These are phyloP conservation scores for Pisolithus marmoratus DNA, from an alignment of 768 basidiomycete genomes.

Conservation along the genomic window DNA sequence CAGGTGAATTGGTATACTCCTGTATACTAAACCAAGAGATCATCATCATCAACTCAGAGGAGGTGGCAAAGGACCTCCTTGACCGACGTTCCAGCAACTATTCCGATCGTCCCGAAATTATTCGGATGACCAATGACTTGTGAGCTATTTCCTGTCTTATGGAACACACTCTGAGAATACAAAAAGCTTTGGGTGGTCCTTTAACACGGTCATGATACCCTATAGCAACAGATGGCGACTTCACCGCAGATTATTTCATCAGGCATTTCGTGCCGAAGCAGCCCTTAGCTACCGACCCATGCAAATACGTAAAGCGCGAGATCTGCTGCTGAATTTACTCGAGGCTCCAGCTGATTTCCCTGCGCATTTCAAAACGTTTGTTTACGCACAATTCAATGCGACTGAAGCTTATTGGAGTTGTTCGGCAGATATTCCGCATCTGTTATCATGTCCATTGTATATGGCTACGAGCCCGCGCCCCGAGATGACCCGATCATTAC, in stretches of 20 bases:
- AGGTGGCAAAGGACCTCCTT: slow-evolving; percentile 37
- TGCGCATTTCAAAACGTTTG: slow-evolving; percentile 23
- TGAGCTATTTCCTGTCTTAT: slow-evolving; percentile 3
- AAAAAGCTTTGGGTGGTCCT: slow-evolving; percentile 24
- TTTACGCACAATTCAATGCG: not conserved
- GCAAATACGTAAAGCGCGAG: slow-evolving; percentile 21
- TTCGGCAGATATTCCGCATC: slow-evolving; percentile 17
- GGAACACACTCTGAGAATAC: not conserved
- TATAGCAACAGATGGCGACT: slow-evolving; percentile 25
- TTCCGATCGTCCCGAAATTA: slow-evolving; percentile 35
- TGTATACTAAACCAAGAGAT: slow-evolving; percentile 31
- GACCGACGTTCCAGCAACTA: slow-evolving; percentile 41
- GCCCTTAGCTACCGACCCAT: slow-evolving; percentile 13
- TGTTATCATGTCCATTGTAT: slow-evolving; percentile 27
- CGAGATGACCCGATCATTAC: slow-evolving; percentile 22
- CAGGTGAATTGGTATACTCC: slow-evolving; percentile 34
- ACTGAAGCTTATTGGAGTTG: not conserved
- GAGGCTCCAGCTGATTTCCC: slow-evolving; percentile 12
- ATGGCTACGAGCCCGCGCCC: slow-evolving; percentile 22
- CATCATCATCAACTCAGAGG: slow-evolving; percentile 36
- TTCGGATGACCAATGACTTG: slow-evolving; percentile 26
- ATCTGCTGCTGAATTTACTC: slow-evolving; percentile 21
- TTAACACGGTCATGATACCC: slow-evolving; percentile 24
- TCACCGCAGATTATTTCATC: slow-evolving; percentile 24
- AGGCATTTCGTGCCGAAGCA: slow-evolving; percentile 20